A percentile compares a stretch with the other conserved stretches of the same genome.
phyloP scores from a whole-genome alignment of 768 basidiomycete species.

The Mycena galericulata region DNA sequence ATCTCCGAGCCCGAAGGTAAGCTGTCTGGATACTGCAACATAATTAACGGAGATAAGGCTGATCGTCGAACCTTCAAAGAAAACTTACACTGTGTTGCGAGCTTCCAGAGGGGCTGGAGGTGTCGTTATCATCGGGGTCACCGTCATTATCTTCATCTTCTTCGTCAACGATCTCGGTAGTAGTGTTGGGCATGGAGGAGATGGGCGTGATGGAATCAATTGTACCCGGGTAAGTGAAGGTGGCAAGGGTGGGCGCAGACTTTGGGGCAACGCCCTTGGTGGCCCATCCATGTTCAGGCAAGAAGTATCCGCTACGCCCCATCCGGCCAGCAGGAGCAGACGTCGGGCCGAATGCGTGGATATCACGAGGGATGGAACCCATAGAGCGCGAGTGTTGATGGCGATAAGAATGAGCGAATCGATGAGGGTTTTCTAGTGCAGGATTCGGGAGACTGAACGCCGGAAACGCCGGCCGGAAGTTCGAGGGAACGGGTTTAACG shows the following conservation, averaged over 20 bases:
- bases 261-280: conserved; percentile 21
- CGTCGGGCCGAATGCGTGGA: conserved; percentile 13
- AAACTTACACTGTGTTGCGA: conserved; percentile 24
- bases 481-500: conserved; percentile 29
- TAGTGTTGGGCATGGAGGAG: conserved; percentile 13
- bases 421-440: conserved; percentile 18
- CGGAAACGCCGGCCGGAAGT: conserved; percentile 24
- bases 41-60: neutral
- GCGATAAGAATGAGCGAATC: conserved; percentile 24
- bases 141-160: conserved; percentile 49
- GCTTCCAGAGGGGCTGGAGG: conserved; percentile 31
- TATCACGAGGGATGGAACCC: conserved; percentile 35
- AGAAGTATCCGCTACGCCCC: conserved; percentile 32
- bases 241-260: conserved; percentile 38
- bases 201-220: conserved; percentile 24
- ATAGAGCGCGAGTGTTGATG: conserved; percentile 35
- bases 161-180: conserved; percentile 40
- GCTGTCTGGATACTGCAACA: conserved; percentile 29
- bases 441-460: conserved; percentile 12
- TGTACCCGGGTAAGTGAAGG: conserved; percentile 39
- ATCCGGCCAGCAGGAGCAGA: conserved; percentile 30
- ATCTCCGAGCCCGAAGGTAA: conserved; percentile 60
- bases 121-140: conserved; percentile 38
- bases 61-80: neutral
- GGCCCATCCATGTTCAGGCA: conserved; percentile 31